Evolutionary conservation across 257 asterid species (phyloP).

Genomic region (Solanum pinnatisectum): DNA sequence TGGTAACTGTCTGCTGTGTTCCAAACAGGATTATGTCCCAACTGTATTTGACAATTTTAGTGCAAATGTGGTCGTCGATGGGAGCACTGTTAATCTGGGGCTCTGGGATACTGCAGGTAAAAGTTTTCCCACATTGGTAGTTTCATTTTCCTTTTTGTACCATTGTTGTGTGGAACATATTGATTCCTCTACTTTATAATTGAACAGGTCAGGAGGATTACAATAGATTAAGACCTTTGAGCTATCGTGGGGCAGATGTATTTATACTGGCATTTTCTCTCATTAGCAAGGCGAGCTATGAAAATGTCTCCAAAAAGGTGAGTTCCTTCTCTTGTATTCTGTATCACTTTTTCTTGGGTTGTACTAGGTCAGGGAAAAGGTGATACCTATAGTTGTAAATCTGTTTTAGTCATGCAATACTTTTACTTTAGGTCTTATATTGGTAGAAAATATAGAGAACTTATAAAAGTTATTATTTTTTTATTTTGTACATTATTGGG

Average conservation of each 20-base stretch:
- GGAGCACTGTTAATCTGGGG: constrained; percentile 80
- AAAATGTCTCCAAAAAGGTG: constrained; percentile 74
- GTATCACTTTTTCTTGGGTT: neutral
- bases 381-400: neutral
- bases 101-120: constrained; percentile 95
- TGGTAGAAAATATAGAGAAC: neutral
- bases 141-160: neutral
- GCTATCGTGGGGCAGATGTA: constrained; percentile 97
- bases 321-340: neutral
- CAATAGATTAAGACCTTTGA: constrained; percentile 77
- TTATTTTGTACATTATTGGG: neutral
- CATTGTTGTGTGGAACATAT: neutral
- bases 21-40: constrained; percentile 77
- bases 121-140: neutral
- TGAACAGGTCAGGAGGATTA: constrained; percentile 83
- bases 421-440: neutral
- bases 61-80: constrained; percentile 82
- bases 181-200: neutral
- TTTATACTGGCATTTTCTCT: constrained; percentile 90
- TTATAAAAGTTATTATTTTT: neutral
- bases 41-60: constrained; percentile 93
- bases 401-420: neutral
- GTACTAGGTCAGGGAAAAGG: neutral
- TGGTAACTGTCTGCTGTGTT: neutral
- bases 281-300: constrained; percentile 90